These are phyloP conservation scores for Penicillium psychrosexuale DNA, from an alignment of 2,329 filamentous ascomycete genomes.

Conservation along the genomic window DNA sequence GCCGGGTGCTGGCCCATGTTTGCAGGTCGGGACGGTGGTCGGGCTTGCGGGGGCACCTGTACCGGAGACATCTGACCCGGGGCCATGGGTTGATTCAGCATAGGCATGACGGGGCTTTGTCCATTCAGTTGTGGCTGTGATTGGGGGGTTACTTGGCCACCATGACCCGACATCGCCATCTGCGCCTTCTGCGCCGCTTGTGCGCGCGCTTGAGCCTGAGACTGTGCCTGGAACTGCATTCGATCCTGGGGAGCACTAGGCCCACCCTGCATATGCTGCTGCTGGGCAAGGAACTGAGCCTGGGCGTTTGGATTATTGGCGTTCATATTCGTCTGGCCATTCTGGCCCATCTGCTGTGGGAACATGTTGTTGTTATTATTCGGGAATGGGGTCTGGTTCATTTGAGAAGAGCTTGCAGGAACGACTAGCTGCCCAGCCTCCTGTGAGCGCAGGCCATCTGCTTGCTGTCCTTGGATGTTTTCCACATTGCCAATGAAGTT, in stretches of 20 bases:
- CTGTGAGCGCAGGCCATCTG: constrained; percentile 59
- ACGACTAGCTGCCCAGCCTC: constrained; percentile 63
- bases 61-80: constrained; percentile 39
- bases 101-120: constrained; percentile 41
- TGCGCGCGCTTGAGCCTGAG: constrained; percentile 39
- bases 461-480: constrained; percentile 59
- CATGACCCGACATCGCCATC: constrained; percentile 46
- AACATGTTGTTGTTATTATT: constrained; percentile 41
- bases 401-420: constrained; percentile 59
- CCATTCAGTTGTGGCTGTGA: constrained; percentile 40
- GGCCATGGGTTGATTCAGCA: constrained; percentile 44
- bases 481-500: constrained; percentile 48
- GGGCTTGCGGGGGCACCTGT: constrained; percentile 33
- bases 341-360: constrained; percentile 43
- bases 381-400: constrained; percentile 41
- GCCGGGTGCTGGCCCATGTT: constrained; percentile 33
- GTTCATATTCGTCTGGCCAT: constrained; percentile 36
- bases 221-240: constrained; percentile 36
- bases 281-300: constrained; percentile 32
- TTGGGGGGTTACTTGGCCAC: constrained; percentile 43
- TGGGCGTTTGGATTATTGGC: constrained; percentile 40
- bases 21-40: constrained; percentile 34
- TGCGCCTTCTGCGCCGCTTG: constrained; percentile 47
- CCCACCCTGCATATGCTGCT: constrained; percentile 42
- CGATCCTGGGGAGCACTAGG: constrained; percentile 46